Percentiles rank a stretch among this genome's conserved stretches.
Evolutionary conservation across 345 rosid species (phyloP).

Genomic region (Stellera chamaejasme): DNA sequence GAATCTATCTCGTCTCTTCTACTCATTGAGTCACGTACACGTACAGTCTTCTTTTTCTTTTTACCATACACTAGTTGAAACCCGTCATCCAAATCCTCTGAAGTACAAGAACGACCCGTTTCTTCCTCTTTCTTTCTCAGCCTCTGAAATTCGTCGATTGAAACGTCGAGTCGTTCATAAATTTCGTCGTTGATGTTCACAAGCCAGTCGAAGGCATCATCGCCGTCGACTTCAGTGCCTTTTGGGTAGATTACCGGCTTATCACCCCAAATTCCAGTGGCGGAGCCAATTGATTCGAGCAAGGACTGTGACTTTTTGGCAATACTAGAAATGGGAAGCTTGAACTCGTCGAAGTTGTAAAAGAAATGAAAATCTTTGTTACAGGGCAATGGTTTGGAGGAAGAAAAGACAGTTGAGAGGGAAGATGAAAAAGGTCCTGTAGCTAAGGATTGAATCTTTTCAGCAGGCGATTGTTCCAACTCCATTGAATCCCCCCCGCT

Average conservation of each 20-base stretch:
- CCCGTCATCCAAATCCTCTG: conserved; percentile 29
- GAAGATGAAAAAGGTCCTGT: conserved; percentile 35
- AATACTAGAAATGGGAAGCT: conserved; percentile 40
- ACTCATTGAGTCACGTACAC: conserved; percentile 11
- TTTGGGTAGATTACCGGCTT: conserved; percentile 27
- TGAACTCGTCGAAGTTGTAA: conserved; percentile 72
- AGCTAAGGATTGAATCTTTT: conserved; percentile 24
- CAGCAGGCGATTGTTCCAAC: conserved; percentile 19
- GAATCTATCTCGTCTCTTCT: conserved; percentile 11
- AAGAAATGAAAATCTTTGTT: conserved; percentile 76
- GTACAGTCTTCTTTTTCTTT: conserved; percentile 42
- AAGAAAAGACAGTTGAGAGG: conserved; percentile 38
- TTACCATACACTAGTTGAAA: conserved; percentile 71
- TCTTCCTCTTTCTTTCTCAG: conserved; percentile 40
- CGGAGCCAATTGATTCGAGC: conserved; percentile 51
- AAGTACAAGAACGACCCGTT: conserved; percentile 22
- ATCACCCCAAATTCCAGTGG: conserved; percentile 22
- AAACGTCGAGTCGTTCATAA: conserved; percentile 55
- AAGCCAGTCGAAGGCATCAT: conserved; percentile 69
- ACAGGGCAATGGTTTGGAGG: conserved; percentile 51
- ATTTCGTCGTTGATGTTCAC: conserved; percentile 60
- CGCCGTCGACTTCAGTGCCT: conserved; percentile 26
- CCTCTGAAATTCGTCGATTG: conserved; percentile 44
- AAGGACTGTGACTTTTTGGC: conserved; percentile 35
- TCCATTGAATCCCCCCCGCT: conserved; percentile 16